Evolutionary conservation across 331 rosid genomes (phyloP), one percentile per base, ranked within the genome.

Genomic region (Malus hybrid): DNA sequence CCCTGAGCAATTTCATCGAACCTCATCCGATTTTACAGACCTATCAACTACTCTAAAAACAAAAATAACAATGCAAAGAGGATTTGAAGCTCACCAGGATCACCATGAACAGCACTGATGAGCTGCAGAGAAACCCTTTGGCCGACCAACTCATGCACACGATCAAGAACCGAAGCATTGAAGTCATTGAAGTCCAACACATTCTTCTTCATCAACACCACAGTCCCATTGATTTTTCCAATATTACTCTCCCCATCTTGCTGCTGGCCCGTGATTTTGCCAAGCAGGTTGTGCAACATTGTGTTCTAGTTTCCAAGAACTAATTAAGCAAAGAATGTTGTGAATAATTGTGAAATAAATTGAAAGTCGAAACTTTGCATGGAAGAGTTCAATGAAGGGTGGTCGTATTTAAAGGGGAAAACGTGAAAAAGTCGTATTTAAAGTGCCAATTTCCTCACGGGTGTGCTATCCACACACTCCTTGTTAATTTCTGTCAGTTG

Each of bases 201-300:
- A 55, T 86, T 89, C 78, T 86, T 91, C 83, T 89, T 89, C 91
- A 91, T 89, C 85, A 91, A 29, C 50, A 89, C 85, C 77, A 89
- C 92, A 32, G 69, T 84, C 14, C 92, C 97, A 63, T 42, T 74
- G 30, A 91, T 85, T 61, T 70, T 62, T 28, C 34, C 63, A 44
- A 18, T 52, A 6, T 5, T 58, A 39, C 12, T 39, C 46, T 39
- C 46, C 68, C 16, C 55, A 33, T 71, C 30, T 2, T 61, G 6
- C 16, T 57, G 28, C 6, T 57, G 64, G 15, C 68, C 61, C 34
- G 15, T 39, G 46, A 62, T 11, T 34, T 26, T 39, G 46, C 46
- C 64, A 36, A 71, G 1, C 36, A 75, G 4, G 57, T 71, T 39
- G 55, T 66, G 72, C 72, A 70, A 33, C 65, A 71, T 78, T 28